Conservation (phyloP, 2,329 filamentous ascomycete genomes). For the Colletotrichum liaoningense region DNA sequence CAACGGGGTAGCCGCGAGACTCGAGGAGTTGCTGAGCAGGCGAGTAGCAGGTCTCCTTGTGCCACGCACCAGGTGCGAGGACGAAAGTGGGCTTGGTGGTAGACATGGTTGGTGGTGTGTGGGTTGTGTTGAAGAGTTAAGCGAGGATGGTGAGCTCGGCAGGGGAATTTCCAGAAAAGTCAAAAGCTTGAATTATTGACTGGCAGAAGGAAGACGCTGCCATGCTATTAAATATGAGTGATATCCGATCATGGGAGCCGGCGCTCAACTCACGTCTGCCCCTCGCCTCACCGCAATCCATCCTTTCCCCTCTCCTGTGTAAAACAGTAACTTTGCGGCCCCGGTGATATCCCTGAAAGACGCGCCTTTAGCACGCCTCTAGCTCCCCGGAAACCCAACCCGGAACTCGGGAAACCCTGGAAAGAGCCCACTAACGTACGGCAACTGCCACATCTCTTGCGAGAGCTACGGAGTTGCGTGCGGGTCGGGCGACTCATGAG, state of each 20-base stretch:
- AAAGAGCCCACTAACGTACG: not conserved
- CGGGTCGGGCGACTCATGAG: slow-evolving; percentile 20
- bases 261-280: not conserved
- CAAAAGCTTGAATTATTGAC: not conserved
- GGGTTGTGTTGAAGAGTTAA: not conserved
- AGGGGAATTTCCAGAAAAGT: not conserved
- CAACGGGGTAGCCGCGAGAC: slow-evolving; percentile 44
- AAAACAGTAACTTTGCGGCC: not conserved
- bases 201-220: not conserved
- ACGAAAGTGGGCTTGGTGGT: slow-evolving; percentile 43
- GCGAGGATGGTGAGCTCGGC: not conserved
- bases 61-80: slow-evolving; percentile 54
- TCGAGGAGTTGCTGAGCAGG: slow-evolving; percentile 44
- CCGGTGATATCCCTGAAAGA: slow-evolving; percentile 7
- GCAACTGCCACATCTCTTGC: slow-evolving; percentile 12
- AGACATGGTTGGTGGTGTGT: slow-evolving; percentile 3
- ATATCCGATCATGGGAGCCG: not conserved
- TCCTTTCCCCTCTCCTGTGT: not conserved
- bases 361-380: not conserved
- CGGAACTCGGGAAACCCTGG: slow-evolving; percentile 29
- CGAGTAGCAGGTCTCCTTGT: slow-evolving; percentile 44
- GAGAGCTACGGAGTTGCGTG: not conserved
- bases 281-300: not conserved
- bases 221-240: not conserved
- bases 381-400: not conserved